These are phyloP conservation scores for Chloris gayana DNA, from an alignment of 176 grass and related monocot species.

Conservation along the genomic window DNA sequence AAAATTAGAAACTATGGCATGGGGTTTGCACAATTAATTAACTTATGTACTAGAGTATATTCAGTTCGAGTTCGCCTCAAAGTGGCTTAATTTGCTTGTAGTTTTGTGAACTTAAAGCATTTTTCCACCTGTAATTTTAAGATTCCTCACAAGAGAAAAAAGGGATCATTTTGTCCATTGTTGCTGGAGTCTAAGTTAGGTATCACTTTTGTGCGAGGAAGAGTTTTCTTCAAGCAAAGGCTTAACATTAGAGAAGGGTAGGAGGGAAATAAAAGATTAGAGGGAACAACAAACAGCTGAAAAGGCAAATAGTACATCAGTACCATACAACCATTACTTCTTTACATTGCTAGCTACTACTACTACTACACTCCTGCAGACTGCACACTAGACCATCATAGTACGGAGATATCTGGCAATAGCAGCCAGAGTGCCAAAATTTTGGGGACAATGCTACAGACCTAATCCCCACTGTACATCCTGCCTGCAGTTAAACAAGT, in stretches of 20 bases:
- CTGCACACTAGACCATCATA: constrained; percentile 28
- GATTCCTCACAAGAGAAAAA: neutral
- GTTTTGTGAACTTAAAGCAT: constrained; percentile 9
- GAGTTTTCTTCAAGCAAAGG: constrained; percentile 34
- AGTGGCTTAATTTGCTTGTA: constrained; percentile 3
- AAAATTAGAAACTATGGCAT: neutral
- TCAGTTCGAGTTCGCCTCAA: neutral
- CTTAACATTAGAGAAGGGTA: neutral
- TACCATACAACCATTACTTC: constrained; percentile 23
- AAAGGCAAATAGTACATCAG: constrained; percentile 41
- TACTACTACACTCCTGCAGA: constrained; percentile 21
- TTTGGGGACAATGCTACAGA: constrained; percentile 49
- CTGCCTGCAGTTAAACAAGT: constrained; percentile 10
- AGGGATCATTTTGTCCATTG: neutral
- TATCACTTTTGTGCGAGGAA: constrained; percentile 26
- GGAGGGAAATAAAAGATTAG: no score
- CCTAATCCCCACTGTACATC: constrained; percentile 39
- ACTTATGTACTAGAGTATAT: neutral
- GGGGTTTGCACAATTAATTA: neutral
- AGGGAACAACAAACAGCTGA: constrained; percentile 23
- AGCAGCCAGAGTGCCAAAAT: constrained; percentile 54
- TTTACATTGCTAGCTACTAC: constrained; percentile 46
- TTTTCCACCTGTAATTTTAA: neutral
- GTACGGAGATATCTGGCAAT: constrained; percentile 28
- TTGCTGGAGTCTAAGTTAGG: constrained; percentile 20